These are phyloP conservation scores for Limonium bicolor DNA, from an alignment of 148 eudicot species.

Conservation along the genomic window DNA sequence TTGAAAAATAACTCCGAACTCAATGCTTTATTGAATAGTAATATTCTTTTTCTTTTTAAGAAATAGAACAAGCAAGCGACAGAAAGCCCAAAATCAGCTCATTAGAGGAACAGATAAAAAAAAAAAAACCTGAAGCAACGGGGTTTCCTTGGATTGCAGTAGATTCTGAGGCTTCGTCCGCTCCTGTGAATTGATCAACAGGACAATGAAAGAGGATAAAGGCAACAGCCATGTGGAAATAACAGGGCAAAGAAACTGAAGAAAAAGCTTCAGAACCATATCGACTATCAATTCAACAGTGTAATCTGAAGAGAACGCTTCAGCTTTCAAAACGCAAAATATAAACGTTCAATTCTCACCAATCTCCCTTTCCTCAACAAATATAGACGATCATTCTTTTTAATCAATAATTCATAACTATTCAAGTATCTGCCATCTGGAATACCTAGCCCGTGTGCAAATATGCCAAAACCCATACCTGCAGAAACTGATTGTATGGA, in stretches of 20 bases:
- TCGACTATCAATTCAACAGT: no score
- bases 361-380: not conserved
- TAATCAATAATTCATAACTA: not conserved
- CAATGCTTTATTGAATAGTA: not conserved
- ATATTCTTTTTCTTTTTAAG: not conserved
- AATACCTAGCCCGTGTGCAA: not conserved
- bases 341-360: not conserved
- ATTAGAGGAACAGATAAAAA: not conserved
- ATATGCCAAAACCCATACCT: conserved; percentile 11
- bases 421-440: not conserved
- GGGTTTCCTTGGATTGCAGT: no score
- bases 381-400: not conserved
- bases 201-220: no score
- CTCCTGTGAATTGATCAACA: no score
- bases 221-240: no score
- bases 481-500: conserved; percentile 13
- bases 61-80: not conserved
- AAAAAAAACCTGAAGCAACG: conserved; percentile 37
- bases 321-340: not conserved
- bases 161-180: no score
- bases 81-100: not conserved
- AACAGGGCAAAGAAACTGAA: no score
- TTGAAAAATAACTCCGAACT: not conserved
- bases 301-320: not conserved
- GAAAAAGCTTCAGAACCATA: no score